These are phyloP conservation scores for Zygosaccharomyces pseudobailii DNA, from an alignment of 1,139 yeast genomes.

Conservation along the genomic window DNA sequence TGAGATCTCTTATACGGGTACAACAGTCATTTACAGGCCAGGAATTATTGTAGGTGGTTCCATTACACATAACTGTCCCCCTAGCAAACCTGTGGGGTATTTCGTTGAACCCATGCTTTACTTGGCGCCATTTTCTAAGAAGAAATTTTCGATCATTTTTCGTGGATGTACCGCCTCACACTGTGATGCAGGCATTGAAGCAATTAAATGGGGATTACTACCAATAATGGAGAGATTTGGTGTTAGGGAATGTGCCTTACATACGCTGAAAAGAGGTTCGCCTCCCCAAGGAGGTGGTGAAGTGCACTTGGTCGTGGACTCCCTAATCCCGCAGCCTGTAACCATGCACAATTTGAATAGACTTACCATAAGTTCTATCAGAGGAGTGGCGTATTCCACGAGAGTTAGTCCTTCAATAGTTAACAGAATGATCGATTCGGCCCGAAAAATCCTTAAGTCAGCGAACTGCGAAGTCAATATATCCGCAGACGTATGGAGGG, in stretches of 20 bases:
- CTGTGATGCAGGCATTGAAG: conserved; percentile 76
- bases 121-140: conserved; percentile 90
- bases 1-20: conserved; percentile 96
- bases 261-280: conserved; percentile 84
- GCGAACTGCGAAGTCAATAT: conserved; percentile 89
- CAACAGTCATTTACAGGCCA: conserved; percentile 82
- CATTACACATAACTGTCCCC: conserved; percentile 75
- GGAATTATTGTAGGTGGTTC: conserved; percentile 91
- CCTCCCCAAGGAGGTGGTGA: conserved; percentile 97
- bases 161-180: conserved; percentile 76
- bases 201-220: conserved; percentile 85
- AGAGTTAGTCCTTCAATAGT: conserved; percentile 94
- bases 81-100: conserved; percentile 78
- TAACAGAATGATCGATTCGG: conserved; percentile 83
- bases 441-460: conserved; percentile 64
- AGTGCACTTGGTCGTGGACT: conserved; percentile 78
- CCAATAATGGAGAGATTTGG: conserved; percentile 94
- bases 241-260: conserved; percentile 81
- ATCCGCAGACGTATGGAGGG: conserved; percentile 95
- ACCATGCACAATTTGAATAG: conserved; percentile 80
- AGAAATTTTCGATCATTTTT: conserved; percentile 73
- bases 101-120: conserved; percentile 83
- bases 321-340: conserved; percentile 75
- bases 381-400: conserved; percentile 95
- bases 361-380: conserved; percentile 69